Percentiles rank a stretch among this genome's conserved stretches.
These are phyloP conservation scores for Tylopilus cervinicoccineus DNA, from an alignment of 768 basidiomycete species.

Conservation along the genomic window DNA sequence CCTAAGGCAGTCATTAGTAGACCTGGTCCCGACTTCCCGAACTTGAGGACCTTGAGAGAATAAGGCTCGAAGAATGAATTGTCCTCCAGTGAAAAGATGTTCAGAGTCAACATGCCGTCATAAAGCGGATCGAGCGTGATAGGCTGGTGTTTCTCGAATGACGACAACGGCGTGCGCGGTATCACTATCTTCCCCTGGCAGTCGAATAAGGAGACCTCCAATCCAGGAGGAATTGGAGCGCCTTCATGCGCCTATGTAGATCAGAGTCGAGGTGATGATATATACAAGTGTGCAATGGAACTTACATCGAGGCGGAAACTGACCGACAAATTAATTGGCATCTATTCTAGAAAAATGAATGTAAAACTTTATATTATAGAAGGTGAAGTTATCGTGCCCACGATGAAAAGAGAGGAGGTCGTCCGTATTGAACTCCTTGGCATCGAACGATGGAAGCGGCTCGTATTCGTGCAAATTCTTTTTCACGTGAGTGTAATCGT, in stretches of 20 bases:
- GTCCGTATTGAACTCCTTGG: neutral
- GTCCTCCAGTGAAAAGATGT: neutral
- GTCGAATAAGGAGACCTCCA: constrained; percentile 7
- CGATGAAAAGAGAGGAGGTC: constrained; percentile 1
- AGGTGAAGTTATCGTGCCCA: neutral
- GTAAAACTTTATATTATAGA: constrained; percentile 2
- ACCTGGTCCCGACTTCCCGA: no score
- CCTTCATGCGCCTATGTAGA: constrained; percentile 3
- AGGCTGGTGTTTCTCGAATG: neutral
- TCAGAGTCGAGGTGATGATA: neutral
- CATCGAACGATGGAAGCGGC: neutral
- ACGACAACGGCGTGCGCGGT: neutral
- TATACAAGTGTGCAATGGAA: neutral
- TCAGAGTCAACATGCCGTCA: constrained; percentile 4
- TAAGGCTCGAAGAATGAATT: constrained; percentile 3
- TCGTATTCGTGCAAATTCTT: neutral
- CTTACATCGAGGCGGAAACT: constrained; percentile 2
- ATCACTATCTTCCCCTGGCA: neutral
- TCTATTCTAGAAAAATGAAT: neutral
- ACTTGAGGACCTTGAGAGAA: constrained; percentile 1
- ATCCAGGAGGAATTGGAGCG: neutral
- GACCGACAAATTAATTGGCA: neutral
- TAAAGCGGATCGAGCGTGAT: neutral
- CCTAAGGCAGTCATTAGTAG: no score
- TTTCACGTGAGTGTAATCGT: neutral